Conservation (phyloP, 441 rosid genomes). For the Adansonia gregorii region DNA sequence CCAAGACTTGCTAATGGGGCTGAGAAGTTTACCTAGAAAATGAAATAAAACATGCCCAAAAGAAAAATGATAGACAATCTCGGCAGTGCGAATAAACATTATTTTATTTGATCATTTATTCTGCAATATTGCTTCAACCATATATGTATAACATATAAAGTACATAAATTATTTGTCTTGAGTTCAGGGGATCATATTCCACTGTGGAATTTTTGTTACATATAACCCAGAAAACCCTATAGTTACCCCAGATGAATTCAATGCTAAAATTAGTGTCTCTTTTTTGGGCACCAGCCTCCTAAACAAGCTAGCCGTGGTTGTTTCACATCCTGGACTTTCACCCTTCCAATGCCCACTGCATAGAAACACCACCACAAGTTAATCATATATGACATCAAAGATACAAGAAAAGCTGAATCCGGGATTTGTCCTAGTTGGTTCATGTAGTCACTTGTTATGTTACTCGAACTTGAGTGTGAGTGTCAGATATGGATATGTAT, state of each 20-base stretch:
- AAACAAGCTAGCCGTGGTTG: constrained; percentile 13
- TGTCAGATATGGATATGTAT: no score
- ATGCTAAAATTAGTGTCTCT: neutral
- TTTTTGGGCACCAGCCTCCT: constrained; percentile 11
- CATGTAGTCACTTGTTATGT: neutral
- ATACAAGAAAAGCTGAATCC: neutral
- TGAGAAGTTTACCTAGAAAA: neutral
- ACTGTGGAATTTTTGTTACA: neutral
- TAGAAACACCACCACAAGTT: neutral
- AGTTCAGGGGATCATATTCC: neutral
- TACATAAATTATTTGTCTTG: no score
- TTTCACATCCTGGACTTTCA: constrained; percentile 11
- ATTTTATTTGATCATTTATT: constrained; percentile 1
- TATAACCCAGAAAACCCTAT: neutral
- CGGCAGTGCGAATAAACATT: neutral
- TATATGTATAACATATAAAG: neutral
- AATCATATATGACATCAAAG: neutral
- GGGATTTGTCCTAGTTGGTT: neutral
- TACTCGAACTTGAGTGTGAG: no score
- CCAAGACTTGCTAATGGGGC: neutral
- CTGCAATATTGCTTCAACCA: neutral
- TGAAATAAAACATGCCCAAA: neutral
- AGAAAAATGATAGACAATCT: neutral
- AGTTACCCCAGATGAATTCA: neutral
- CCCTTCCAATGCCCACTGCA: constrained; percentile 10